Conservation (phyloP, 1,284 basidiomycete species). For the Trichosporon sp. region DNA sequence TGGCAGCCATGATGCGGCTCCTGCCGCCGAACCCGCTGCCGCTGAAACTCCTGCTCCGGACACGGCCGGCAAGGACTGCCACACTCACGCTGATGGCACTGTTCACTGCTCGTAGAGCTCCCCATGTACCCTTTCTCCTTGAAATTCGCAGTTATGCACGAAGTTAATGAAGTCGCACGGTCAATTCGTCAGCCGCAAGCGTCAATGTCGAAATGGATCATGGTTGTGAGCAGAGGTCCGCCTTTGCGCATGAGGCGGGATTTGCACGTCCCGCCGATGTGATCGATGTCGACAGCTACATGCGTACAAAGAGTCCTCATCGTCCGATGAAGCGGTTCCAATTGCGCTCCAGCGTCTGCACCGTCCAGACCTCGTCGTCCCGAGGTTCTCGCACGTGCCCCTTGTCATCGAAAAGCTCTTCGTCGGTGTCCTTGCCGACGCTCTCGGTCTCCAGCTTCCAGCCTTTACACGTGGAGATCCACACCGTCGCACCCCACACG, state of each 20-base stretch:
- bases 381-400: slow-evolving; percentile 8
- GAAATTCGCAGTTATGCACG: not conserved
- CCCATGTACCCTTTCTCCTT: too few species aligned
- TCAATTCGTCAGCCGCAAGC: too few species aligned
- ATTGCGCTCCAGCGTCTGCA: slow-evolving; percentile 43
- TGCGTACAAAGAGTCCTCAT: too few species aligned
- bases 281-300: too few species aligned
- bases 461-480: slow-evolving; percentile 36
- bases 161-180: not conserved
- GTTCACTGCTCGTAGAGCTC: not conserved
- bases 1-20: slow-evolving; percentile 3
- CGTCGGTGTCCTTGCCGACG: slow-evolving; percentile 25
- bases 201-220: too few species aligned
- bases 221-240: too few species aligned
- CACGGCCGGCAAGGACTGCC: slow-evolving; percentile 24
- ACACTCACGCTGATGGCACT: slow-evolving; percentile 39
- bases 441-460: slow-evolving; percentile 39
- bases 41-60: not conserved
- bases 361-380: slow-evolving; percentile 27
- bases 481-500: slow-evolving; percentile 41
- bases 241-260: too few species aligned
- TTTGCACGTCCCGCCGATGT: too few species aligned
- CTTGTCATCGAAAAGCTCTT: slow-evolving; percentile 16
- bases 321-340: slow-evolving; percentile 44
- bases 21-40: slow-evolving; percentile 6